phyloP scores from a whole-genome alignment of 2,329 filamentous ascomycete genomes.

The Fusarium aywerte region DNA sequence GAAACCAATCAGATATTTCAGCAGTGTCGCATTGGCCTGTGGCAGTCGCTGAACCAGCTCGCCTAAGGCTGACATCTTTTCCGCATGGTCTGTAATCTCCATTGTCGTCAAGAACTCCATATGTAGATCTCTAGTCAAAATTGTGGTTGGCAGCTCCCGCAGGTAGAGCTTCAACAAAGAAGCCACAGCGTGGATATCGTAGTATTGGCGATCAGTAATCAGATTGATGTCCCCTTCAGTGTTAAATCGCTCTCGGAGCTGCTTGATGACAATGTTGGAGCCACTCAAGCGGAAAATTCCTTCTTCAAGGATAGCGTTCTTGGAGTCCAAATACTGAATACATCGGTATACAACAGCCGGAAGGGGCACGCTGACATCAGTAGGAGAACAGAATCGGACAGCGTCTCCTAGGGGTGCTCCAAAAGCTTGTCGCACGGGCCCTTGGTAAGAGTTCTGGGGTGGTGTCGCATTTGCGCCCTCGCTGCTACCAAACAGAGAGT shows the following conservation, averaged over 20 bases:
- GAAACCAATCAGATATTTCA: constrained; percentile 88
- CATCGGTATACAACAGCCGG: constrained; percentile 96
- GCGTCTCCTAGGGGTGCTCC: constrained; percentile 87
- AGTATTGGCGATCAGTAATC: constrained; percentile 82
- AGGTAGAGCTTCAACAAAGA: constrained; percentile 94
- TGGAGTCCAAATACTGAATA: constrained; percentile 88
- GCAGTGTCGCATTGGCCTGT: constrained; percentile 79
- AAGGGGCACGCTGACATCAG: constrained; percentile 77
- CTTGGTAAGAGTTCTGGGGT: constrained; percentile 57
- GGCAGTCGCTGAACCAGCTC: constrained; percentile 84
- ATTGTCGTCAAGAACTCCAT: constrained; percentile 87
- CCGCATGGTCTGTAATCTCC: constrained; percentile 77
- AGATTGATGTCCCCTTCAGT: constrained; percentile 91
- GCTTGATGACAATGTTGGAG: constrained; percentile 95
- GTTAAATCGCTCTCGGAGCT: constrained; percentile 92
- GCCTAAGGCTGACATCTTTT: constrained; percentile 82
- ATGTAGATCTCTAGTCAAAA: constrained; percentile 90
- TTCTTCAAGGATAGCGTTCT: constrained; percentile 85
- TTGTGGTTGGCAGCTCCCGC: constrained; percentile 88
- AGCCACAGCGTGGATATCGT: constrained; percentile 95
- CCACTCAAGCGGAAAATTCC: constrained; percentile 97
- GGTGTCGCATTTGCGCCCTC: constrained; percentile 59
- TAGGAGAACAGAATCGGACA: constrained; percentile 80
- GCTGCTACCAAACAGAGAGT: constrained; percentile 64
- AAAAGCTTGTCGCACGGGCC: constrained; percentile 78